Conservation (phyloP, 192 early-diverging fungal genomes). For the Obelidium mucronatum region DNA sequence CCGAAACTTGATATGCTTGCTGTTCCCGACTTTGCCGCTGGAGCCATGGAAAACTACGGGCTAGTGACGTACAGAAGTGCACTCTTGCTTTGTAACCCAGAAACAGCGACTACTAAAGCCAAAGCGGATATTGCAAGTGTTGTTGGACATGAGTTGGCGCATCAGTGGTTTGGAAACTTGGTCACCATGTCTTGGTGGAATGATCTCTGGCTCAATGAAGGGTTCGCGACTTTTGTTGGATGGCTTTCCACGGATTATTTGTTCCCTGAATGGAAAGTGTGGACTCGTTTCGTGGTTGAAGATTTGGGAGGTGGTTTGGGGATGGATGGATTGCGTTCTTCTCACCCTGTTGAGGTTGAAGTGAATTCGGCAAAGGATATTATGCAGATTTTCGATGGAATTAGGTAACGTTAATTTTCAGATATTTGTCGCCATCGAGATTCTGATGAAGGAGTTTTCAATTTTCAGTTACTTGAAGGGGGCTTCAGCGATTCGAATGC, state of each 20-base stretch:
- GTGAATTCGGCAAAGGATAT: conserved; percentile 87
- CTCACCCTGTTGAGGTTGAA: conserved; percentile 92
- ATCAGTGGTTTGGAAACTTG: conserved; percentile 85
- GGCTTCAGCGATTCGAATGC: conserved; percentile 92
- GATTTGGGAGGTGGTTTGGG: conserved; percentile 78
- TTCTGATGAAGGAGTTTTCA: conserved; percentile 73
- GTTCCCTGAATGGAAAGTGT: conserved; percentile 93
- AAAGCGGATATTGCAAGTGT: conserved; percentile 87
- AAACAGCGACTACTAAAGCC: conserved; percentile 69
- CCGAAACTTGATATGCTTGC: conserved; percentile 79
- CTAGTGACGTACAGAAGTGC: conserved; percentile 89
- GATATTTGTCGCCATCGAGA: too few species aligned
- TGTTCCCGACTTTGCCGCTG: conserved; percentile 87
- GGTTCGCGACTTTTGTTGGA: conserved; percentile 97
- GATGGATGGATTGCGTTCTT: conserved; percentile 84
- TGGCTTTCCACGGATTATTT: conserved; percentile 48
- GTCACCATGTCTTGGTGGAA: conserved; percentile 98
- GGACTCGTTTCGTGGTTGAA: conserved; percentile 84
- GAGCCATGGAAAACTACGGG: conserved; percentile 72
- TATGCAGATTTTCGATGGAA: conserved; percentile 94
- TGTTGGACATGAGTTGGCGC: conserved; percentile 90
- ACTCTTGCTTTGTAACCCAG: conserved; percentile 86
- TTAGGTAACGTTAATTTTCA: too few species aligned
- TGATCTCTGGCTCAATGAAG: conserved; percentile 90
- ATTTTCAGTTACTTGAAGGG: conserved; percentile 79